Base-by-base conservation (phyloP, 306 rosid species). In the Quercus bicolor region DNA sequence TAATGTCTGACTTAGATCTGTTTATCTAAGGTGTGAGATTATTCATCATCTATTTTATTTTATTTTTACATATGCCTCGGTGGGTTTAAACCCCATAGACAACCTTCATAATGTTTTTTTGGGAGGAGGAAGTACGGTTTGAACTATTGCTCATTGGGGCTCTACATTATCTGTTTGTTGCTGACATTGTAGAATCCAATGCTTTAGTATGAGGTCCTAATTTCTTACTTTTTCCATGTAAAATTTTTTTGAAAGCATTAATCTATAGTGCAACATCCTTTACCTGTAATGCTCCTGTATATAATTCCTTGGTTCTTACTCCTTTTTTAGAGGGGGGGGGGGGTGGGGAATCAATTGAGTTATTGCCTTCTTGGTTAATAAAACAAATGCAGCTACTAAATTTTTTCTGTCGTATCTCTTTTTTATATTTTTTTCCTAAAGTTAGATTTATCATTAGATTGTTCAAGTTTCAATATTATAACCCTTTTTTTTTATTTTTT, bases 401-500 rank as follows among this genome's bases (percentile, higher is more conserved):
- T 66, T 66, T 66, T 19, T 45, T 66, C n/a, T 2, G n/a, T 12
- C 14, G 34, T 0, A 61, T 61, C 14, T 13, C 68, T 14, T 54
- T 78, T 48, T 54, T 14, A 10, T 23, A 37, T 75, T 71, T 26
- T 69, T 59, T 31, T 43, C 69, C 37, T 79, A 21, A 51, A 62
- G 34, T 70, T 76, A 37, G 64, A 64, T 37, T 10, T 7, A 37
- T 7, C 45, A 37, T 37, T 7, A 37, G 45, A 37, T 37, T 37
- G 3, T 37, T 37, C 2, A 37, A 71, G 66, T 33, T 66, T 66
- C 14, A 61, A 59, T 76, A 2, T 51, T 33, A 73, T 66, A 23
- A 74, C 77, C 28, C 68, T 68, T 79, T 48, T 31, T 79, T 48
- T 31, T 66, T 83, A 57, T 33, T 40, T 77, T 66, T 8, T 18